Base-by-base conservation (phyloP, 202 grass and related monocot genomes). In the Bolboschoenoplectus hybrid region DNA sequence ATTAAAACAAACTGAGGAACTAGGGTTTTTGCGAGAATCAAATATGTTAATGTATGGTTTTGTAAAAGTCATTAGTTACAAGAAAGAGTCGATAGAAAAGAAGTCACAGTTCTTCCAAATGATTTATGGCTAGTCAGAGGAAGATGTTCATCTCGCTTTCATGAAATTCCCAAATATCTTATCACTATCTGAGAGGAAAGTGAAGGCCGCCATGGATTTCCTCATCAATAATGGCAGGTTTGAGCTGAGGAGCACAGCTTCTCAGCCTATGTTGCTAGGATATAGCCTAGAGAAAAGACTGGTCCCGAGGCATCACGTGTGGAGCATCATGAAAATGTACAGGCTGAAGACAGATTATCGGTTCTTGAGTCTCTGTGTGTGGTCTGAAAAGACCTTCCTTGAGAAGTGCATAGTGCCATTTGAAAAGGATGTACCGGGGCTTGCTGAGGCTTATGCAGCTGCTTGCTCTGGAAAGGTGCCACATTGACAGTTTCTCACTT, bases 211-310 rank as follows among this genome's bases (percentile, higher is more conserved):
- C 39, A 87, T 85, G 9, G 86, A 90, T 47, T 96, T 96, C 84
- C 26, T 96, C 45, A 7, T 87, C 36, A 91, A 88, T n/a, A 87
- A 87, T 85, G 87, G 81, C 52, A 88, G 87, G 5, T 87, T 88
- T 74, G 63, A 87, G 7, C 93, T 86, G 6, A 75, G 84, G 26
- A 88, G 87, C 72, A 84, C 89, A 80, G 89, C 84, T 13, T 79
- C 47, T 16, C 68, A 58, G 55, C 87, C 88, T 7, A 80, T 76
- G 36, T 67, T 95, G 12, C 89, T 95, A 35, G 84, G 86, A 83
- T 88, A 82, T 68, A 91, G 93, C 84, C 81, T 92, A 55, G 89
- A 95, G 81, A 80, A 87, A 85, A 91, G 91, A 88, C 46, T 93
- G 50, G 74, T 85, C 44, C 93, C 93, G 36, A 85, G 89, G 69